These are phyloP conservation scores for Neurospora terricola DNA, from an alignment of 495 filamentous ascomycete genomes.

Conservation along the genomic window DNA sequence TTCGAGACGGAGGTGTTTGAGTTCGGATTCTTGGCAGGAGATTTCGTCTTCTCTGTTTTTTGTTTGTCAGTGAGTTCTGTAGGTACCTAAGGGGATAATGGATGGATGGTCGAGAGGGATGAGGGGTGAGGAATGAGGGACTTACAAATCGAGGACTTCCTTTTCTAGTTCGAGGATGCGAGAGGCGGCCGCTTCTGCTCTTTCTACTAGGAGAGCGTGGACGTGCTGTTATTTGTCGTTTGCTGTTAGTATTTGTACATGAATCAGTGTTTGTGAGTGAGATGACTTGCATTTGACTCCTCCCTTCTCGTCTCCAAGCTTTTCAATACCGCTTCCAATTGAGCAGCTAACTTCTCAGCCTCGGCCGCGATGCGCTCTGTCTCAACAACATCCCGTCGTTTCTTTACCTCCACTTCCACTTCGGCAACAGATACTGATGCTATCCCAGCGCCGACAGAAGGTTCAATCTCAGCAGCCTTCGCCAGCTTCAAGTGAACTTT, in stretches of 20 bases:
- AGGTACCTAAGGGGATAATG: neutral
- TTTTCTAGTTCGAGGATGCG: slow-evolving; percentile 42
- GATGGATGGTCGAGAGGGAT: neutral
- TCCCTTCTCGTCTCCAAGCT: slow-evolving; percentile 35
- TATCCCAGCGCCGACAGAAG: neutral
- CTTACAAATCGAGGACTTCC: slow-evolving; percentile 38
- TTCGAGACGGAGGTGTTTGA: slow-evolving; percentile 42
- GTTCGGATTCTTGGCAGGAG: slow-evolving; percentile 23
- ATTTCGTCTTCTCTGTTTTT: slow-evolving; percentile 21
- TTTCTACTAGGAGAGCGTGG: slow-evolving; percentile 38
- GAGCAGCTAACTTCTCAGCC: slow-evolving; percentile 30
- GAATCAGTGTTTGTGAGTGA: neutral
- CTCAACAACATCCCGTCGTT: slow-evolving; percentile 9
- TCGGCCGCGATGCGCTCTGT: slow-evolving; percentile 25
- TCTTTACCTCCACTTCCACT: neutral
- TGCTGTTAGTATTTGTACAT: slow-evolving; percentile 1
- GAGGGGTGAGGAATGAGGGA: neutral
- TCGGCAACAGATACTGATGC: neutral
- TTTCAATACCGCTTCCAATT: slow-evolving; percentile 25
- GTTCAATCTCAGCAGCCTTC: slow-evolving; percentile 3
- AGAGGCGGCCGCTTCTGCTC: slow-evolving; percentile 41
- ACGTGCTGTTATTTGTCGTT: slow-evolving; percentile 31
- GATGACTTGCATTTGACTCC: slow-evolving; percentile 37
- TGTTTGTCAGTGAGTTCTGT: neutral
- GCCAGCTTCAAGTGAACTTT: slow-evolving; percentile 3